Evolutionary conservation across 257 asterid genomes (phyloP).

Genomic region (Catharanthus roseus): DNA sequence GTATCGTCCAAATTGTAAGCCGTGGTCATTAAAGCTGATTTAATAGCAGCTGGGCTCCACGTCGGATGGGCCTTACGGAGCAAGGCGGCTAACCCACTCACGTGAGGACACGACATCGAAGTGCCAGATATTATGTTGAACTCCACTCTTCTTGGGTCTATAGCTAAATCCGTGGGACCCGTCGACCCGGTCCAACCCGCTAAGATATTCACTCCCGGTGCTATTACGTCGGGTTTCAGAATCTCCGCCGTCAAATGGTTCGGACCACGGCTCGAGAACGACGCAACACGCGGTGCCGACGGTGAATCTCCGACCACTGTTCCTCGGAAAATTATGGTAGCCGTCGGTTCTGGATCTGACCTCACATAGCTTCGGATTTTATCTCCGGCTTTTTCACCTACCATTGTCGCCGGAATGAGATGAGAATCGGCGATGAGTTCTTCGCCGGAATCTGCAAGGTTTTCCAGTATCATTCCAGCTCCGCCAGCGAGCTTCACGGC

Average conservation of each 20-base stretch:
- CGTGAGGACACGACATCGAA: slow-evolving; percentile 95
- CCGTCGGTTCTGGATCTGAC: slow-evolving; percentile 68
- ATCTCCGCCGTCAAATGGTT: slow-evolving; percentile 72
- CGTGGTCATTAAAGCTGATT: slow-evolving; percentile 83
- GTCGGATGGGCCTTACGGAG: slow-evolving; percentile 56
- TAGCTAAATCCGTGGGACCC: slow-evolving; percentile 66
- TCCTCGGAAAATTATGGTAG: slow-evolving; percentile 60
- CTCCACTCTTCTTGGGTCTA: slow-evolving; percentile 70
- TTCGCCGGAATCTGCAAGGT: slow-evolving; percentile 77
- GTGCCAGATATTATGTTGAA: slow-evolving; percentile 90
- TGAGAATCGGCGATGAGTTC: slow-evolving; percentile 90
- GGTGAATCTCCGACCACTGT: slow-evolving; percentile 67
- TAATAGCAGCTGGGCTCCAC: slow-evolving; percentile 84
- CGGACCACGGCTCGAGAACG: slow-evolving; percentile 97
- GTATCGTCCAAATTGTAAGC: slow-evolving; percentile 62
- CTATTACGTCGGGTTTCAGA: slow-evolving; percentile 86
- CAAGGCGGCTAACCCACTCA: slow-evolving; percentile 83
- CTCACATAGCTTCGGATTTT: slow-evolving; percentile 52
- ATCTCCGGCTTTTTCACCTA: slow-evolving; percentile 70
- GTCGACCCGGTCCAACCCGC: slow-evolving; percentile 82
- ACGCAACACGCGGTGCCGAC: slow-evolving; percentile 79
- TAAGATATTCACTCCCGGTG: slow-evolving; percentile 86
- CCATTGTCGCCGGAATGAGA: slow-evolving; percentile 85
- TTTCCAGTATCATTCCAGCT: slow-evolving; percentile 72
- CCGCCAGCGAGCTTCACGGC: slow-evolving; percentile 96